Base-by-base conservation (phyloP, 208 protist species). In the Trypanosoma lewisi region DNA sequence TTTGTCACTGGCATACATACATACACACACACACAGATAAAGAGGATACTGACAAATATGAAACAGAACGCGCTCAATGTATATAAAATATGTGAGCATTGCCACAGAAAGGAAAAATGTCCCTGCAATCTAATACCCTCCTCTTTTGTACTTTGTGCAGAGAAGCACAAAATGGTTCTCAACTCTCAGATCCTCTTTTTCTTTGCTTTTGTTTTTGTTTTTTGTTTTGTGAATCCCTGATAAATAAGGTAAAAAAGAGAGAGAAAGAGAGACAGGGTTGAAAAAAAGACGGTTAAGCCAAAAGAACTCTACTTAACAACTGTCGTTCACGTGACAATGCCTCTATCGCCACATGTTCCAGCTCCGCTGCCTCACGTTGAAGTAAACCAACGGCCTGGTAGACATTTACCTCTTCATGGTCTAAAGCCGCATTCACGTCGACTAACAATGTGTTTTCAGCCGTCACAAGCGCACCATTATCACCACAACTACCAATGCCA, bases 281-380 rank as follows among this genome's bases (percentile, higher is more conserved):
- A 31, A 44, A 45, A 49, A 47, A 27, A 12, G 31, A 23, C 48
- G 8, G 23, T 39, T 57, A 56, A 16, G 48, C 21, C 11, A 59
- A 51, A 3, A 67, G 27, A 19, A 58, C 44, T 41, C 63, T 51
- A 37, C 23, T 62, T 9, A 69, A 54, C 23, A 69, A 14, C 54
- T 62, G 63, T 33, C 44, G 52, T 45, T 69, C 63, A 34, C 44
- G 52, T 25, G 33, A 41, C 31, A 61, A 56, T 2, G 54, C 49
- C 34, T 58, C 62, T 11, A 67, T 8, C 12, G 39, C 33, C 7
- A 23, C 33, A 11, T 69, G 54, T 25, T 56, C 34, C 37, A 62
- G 21, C 31, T n/a, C 63, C 28, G n/a, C 33, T 9, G 63, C 63
- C 45, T 55, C 51, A 16, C 62, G 62, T 51, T 59, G 62, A 5